Percentiles rank a stretch among this genome's conserved stretches.
Conservation (phyloP, 2,329 filamentous ascomycete genomes). For the Stemphylium lycopersici region DNA sequence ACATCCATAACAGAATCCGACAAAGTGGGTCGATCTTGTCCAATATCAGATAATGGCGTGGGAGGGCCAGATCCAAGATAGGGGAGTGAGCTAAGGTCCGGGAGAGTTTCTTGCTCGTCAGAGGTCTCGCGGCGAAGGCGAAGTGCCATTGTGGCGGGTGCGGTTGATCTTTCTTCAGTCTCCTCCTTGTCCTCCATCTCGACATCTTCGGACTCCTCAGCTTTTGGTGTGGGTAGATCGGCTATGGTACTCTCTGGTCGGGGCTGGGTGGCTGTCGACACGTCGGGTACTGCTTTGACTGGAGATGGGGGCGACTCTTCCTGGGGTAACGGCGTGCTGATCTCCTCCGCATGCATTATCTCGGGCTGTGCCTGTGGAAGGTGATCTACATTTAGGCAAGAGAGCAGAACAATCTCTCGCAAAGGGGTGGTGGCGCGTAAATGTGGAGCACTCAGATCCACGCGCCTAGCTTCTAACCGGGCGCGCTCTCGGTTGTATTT, state of each 20-base stretch:
- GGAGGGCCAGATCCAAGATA: slow-evolving; percentile 54
- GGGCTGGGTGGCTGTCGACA: slow-evolving; percentile 15
- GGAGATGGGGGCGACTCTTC: slow-evolving; percentile 15
- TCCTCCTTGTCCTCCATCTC: slow-evolving; percentile 31
- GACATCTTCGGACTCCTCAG: slow-evolving; percentile 44
- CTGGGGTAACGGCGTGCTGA: slow-evolving; percentile 22
- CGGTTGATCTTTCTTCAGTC: slow-evolving; percentile 31
- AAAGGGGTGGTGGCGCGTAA: slow-evolving; percentile 53
- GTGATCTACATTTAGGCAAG: slow-evolving; percentile 45
- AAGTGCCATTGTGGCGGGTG: slow-evolving; percentile 42
- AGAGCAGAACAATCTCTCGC: slow-evolving; percentile 52
- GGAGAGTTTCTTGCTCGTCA: slow-evolving; percentile 44
- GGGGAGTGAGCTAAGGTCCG: slow-evolving; percentile 53
- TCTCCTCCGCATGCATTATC: slow-evolving; percentile 22
- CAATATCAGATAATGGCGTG: slow-evolving; percentile 52
- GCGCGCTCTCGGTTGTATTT: slow-evolving; percentile 56
- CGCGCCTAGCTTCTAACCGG: slow-evolving; percentile 51
- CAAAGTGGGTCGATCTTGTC: slow-evolving; percentile 46
- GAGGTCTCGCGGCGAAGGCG: slow-evolving; percentile 38
- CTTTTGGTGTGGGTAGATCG: slow-evolving; percentile 44
- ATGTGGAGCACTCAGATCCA: slow-evolving; percentile 51
- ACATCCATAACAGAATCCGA: slow-evolving; percentile 45
- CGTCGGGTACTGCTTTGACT: neutral
- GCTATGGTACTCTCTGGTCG: slow-evolving; percentile 24
- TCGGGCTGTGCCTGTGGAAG: slow-evolving; percentile 26